Conservation (phyloP, 2,329 filamentous ascomycete species). For the Neofusicoccum parvum region DNA sequence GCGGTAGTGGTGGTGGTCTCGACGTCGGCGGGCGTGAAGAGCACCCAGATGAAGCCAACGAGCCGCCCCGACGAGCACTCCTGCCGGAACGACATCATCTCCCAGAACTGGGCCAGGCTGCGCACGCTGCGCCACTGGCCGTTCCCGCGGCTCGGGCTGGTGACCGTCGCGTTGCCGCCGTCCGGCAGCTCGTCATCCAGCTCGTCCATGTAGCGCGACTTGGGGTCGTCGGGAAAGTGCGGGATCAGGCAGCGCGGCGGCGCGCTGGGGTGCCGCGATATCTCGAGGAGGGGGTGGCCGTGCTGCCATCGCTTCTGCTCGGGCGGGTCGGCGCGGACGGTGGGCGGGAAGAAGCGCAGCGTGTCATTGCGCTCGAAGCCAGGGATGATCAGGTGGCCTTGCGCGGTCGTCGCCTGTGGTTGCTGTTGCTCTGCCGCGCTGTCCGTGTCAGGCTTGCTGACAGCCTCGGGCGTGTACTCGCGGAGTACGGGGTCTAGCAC, state of each 20-base stretch:
- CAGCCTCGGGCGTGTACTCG: slow-evolving; percentile 45
- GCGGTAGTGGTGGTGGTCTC: slow-evolving; percentile 23
- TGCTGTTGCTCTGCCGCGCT: slow-evolving; percentile 31
- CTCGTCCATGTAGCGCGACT: slow-evolving; percentile 84
- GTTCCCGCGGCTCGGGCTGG: slow-evolving; percentile 51
- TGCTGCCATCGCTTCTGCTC: slow-evolving; percentile 52
- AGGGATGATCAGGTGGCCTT: slow-evolving; percentile 83
- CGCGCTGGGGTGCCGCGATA: slow-evolving; percentile 68
- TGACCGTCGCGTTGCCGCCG: slow-evolving; percentile 29
- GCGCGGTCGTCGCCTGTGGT: slow-evolving; percentile 46
- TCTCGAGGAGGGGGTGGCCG: slow-evolving; percentile 72
- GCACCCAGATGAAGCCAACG: slow-evolving; percentile 93
- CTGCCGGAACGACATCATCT: slow-evolving; percentile 95
- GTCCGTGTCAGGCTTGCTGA: slow-evolving; percentile 24
- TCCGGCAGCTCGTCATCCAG: slow-evolving; percentile 74
- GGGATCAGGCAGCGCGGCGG: slow-evolving; percentile 85
- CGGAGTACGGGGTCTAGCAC: slow-evolving; percentile 77
- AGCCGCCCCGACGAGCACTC: slow-evolving; percentile 91
- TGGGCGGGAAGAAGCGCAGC: slow-evolving; percentile 72
- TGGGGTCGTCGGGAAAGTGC: slow-evolving; percentile 92
- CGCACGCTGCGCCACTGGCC: slow-evolving; percentile 83
- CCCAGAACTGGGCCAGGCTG: slow-evolving; percentile 92
- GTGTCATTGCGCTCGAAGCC: slow-evolving; percentile 83
- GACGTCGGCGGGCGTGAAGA: slow-evolving; percentile 66
- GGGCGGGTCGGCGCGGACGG: slow-evolving; percentile 41